phyloP scores from a whole-genome alignment of 768 basidiomycete species.

The Serendipita sp. region DNA sequence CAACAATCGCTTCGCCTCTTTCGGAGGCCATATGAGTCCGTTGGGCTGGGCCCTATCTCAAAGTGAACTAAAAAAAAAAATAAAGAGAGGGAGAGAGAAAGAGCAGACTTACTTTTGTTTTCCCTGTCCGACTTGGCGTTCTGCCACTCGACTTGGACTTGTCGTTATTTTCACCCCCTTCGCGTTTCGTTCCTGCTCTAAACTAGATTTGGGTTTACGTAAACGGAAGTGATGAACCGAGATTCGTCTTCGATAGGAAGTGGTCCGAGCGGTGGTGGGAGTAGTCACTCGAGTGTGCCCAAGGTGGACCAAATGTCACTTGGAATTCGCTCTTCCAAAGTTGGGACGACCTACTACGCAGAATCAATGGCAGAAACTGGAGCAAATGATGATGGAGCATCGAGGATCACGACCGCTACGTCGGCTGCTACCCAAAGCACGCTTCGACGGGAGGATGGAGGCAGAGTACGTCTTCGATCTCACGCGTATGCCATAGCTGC shows the following conservation, averaged over 20 bases:
- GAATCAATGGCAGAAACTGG: not conserved
- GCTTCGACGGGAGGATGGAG: not conserved
- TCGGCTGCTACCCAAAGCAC: not conserved
- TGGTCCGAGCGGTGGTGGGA: not conserved
- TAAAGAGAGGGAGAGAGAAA: no score
- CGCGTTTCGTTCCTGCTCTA: not conserved
- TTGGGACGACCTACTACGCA: not conserved
- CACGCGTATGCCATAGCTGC: not conserved
- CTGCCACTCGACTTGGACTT: not conserved
- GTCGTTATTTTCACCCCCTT: no score
- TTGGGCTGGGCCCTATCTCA: no score
- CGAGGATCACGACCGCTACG: not conserved
- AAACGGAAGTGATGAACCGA: not conserved
- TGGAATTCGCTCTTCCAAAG: not conserved
- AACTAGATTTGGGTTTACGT: not conserved
- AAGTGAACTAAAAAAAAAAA: no score
- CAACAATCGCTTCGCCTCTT: no score
- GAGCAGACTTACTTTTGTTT: not conserved
- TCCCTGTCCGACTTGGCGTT: not conserved
- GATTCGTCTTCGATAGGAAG: not conserved
- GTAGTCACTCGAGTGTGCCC: not conserved
- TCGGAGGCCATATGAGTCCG: no score
- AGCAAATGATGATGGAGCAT: not conserved
- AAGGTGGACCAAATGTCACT: not conserved
- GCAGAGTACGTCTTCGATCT: not conserved